These are phyloP conservation scores for Megacollybia marginata DNA, from an alignment of 768 basidiomycete genomes.

Conservation along the genomic window DNA sequence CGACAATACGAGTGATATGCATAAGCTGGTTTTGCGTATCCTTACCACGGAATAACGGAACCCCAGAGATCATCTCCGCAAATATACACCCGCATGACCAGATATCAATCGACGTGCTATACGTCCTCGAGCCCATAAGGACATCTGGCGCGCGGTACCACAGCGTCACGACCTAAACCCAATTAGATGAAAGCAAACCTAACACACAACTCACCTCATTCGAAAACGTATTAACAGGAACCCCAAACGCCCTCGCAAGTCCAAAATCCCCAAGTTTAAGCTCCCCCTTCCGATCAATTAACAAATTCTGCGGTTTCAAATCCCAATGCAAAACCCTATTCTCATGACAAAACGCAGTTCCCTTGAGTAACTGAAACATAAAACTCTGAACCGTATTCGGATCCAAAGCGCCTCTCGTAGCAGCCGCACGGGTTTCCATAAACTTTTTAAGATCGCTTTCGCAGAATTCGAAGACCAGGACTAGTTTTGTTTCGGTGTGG, in stretches of 20 bases:
- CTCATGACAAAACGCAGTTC: conserved; percentile 65
- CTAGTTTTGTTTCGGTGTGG: conserved; percentile 95
- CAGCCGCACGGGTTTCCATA: conserved; percentile 98
- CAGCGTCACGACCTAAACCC: conserved; percentile 97
- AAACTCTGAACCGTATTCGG: conserved; percentile 88
- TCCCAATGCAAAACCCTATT: conserved; percentile 64
- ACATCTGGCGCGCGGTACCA: too few relatives aligned
- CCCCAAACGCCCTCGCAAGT: conserved; percentile 76
- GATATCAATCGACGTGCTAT: conserved; percentile 96
- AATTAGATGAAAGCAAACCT: conserved; percentile 2
- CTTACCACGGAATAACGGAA: conserved; percentile 91
- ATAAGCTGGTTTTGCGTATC: conserved; percentile 98
- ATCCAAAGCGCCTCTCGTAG: conserved; percentile 87
- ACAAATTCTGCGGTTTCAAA: conserved; percentile 78
- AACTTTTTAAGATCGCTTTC: conserved; percentile 98
- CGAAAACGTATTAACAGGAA: conserved; percentile 97
- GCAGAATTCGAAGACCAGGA: conserved; percentile 97
- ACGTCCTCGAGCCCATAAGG: conserved; percentile 91
- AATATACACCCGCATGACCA: conserved; percentile 99
- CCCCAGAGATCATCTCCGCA: conserved; percentile 99
- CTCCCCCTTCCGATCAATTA: conserved; percentile 13
- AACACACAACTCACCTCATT: conserved; percentile 77
- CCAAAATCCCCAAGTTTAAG: conserved; percentile 1
- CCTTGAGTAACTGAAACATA: conserved; percentile 86
- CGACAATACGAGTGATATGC: conserved; percentile 95